These are phyloP conservation scores for Pleurotus citrinopileatus DNA, from an alignment of 768 basidiomycete genomes.

Conservation along the genomic window DNA sequence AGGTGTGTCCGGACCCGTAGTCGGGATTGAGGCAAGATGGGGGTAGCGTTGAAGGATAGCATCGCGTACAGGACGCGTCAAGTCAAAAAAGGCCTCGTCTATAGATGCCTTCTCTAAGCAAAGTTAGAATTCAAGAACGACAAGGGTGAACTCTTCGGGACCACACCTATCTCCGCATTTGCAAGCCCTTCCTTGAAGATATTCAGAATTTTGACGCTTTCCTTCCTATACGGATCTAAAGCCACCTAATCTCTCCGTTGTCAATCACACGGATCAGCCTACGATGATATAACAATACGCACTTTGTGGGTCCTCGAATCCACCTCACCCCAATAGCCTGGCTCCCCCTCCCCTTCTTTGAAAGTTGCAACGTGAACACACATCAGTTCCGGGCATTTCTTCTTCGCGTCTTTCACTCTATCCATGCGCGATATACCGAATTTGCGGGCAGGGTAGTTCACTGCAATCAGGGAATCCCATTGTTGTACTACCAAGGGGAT, in stretches of 20 bases:
- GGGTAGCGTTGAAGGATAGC: constrained; percentile 74
- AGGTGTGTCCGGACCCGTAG: constrained; percentile 68
- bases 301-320: constrained; percentile 94
- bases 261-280: not conserved
- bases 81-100: constrained; percentile 95
- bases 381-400: constrained; percentile 79
- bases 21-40: constrained; percentile 67
- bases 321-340: constrained; percentile 89
- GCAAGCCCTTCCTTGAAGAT: constrained; percentile 81
- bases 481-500: constrained; percentile 81
- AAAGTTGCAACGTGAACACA: constrained; percentile 96
- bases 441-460: constrained; percentile 92
- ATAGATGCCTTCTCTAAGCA: constrained; percentile 91
- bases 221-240: constrained; percentile 87
- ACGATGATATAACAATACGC: constrained; percentile 9
- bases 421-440: constrained; percentile 94
- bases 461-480: constrained; percentile 88
- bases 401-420: constrained; percentile 76
- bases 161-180: constrained; percentile 76
- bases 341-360: constrained; percentile 80
- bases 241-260: constrained; percentile 57
- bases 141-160: not conserved
- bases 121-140: not conserved
- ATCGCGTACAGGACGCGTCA: constrained; percentile 79
- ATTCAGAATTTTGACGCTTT: constrained; percentile 82